phyloP scores from a whole-genome alignment of 768 basidiomycete genomes.

The Tricholoma terreum region DNA sequence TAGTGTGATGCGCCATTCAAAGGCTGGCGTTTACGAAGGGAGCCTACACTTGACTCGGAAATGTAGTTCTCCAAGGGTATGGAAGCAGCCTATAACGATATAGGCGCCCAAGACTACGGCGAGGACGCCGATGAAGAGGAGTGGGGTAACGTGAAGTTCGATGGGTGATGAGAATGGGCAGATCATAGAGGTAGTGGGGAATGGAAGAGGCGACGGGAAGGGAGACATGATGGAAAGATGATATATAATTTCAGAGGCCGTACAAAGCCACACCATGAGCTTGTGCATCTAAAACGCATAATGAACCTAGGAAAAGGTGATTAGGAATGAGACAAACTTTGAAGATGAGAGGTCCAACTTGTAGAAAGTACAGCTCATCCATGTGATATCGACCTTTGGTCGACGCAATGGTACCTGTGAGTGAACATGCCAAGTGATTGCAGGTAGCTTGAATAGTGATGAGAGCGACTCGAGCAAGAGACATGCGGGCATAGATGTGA shows the following conservation, averaged over 20 bases:
- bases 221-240: too few relatives aligned
- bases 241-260: too few relatives aligned
- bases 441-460: conserved; percentile 38
- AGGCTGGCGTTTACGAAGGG: too few relatives aligned
- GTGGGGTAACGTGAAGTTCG: conserved; percentile 23
- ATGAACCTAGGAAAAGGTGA: neutral
- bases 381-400: conserved; percentile 43
- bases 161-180: conserved; percentile 21
- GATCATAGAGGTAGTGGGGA: conserved; percentile 11
- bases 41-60: too few relatives aligned
- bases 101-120: conserved; percentile 31
- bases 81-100: conserved; percentile 42
- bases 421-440: conserved; percentile 44
- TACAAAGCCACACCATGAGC: too few relatives aligned
- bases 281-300: too few relatives aligned
- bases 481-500: conserved; percentile 25
- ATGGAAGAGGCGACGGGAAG: too few relatives aligned
- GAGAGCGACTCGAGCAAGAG: conserved; percentile 37
- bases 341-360: conserved; percentile 48
- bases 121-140: conserved; percentile 34
- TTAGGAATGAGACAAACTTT: conserved; percentile 26
- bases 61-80: conserved; percentile 38
- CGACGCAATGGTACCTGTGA: conserved; percentile 43
- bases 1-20: too few relatives aligned
- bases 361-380: conserved; percentile 40